Evolutionary conservation across 345 rosid species (phyloP), one percentile per base, ranked within the genome.

Genomic region (Salix brachista): DNA sequence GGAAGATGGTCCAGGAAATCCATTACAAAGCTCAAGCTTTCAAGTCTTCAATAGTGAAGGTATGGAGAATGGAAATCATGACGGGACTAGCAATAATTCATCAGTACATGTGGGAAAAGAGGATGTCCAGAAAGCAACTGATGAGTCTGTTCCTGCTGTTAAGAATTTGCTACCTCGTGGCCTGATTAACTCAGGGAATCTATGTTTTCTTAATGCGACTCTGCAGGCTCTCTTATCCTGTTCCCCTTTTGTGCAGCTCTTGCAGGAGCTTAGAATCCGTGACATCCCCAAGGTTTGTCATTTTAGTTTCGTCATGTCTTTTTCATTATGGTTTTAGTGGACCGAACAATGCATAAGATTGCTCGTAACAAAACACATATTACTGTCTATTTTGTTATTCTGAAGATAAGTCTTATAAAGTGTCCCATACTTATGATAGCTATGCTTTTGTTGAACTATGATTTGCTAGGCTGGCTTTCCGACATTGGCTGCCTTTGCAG

Each of bases 131-230:
- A 82, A 87, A 74, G 82, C 79, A 71, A 50, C 80, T 32, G 68
- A 80, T 58, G 91, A 83, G 68, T 69, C 90, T 77, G 46, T 81
- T 65, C 44, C 84, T 28, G 69, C 83, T 62, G 70, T 74, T 71
- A 88, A 72, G 69, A 80, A 78, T 80, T 83, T 92, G 37, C 78
- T 83, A 46, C 97, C 97, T 2, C 91, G 92, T 72, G 99, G 99
- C 73, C 87, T 96, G 70, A 88, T 92, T 68, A 96, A 96, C 80
- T 85, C 88, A 0, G 97, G 99, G 58, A 96, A 96, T 82, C 72
- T 90, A 78, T 96, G 99, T 80, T 96, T 96, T 84, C 97, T 93
- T 67, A 96, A 89, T 81, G 88, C 99, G 11, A 91, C 99, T 62
- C 78, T 96, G 71, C 99, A 96, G 81, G 98, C 99, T 70, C 87